phyloP scores from a whole-genome alignment of 2,329 filamentous ascomycete genomes.

The Hymenoscyphus repandus region DNA sequence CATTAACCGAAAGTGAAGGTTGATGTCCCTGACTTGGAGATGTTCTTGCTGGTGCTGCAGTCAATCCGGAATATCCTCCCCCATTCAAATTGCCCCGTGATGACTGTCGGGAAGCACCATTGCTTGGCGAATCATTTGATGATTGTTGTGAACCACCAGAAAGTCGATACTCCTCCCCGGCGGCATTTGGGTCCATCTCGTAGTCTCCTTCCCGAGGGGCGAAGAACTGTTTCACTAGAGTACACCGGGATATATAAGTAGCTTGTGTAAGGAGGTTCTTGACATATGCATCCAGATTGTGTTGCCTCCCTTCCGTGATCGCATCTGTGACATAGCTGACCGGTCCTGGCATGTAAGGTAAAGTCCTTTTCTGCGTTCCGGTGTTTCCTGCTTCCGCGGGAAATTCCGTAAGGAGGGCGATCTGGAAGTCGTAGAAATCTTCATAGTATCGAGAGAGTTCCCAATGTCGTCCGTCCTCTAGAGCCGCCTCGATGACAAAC shows the following conservation, averaged over 20 bases:
- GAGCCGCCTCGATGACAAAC: constrained; percentile 89
- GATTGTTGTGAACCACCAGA: constrained; percentile 67
- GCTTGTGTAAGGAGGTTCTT: constrained; percentile 84
- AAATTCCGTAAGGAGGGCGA: constrained; percentile 86
- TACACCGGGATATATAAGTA: constrained; percentile 75
- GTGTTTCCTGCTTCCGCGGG: constrained; percentile 89
- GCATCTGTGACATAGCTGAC: constrained; percentile 98
- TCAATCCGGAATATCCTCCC: constrained; percentile 47
- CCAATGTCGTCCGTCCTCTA: constrained; percentile 90
- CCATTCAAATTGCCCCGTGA: constrained; percentile 60
- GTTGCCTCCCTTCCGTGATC: constrained; percentile 86
- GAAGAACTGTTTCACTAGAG: constrained; percentile 85
- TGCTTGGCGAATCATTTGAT: constrained; percentile 55
- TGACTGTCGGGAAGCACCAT: constrained; percentile 58
- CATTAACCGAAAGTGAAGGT: constrained; percentile 30
- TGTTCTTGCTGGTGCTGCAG: constrained; percentile 41
- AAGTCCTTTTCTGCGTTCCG: constrained; percentile 68
- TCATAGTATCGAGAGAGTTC: constrained; percentile 93
- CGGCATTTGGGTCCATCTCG: constrained; percentile 71
- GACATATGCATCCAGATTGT: constrained; percentile 92
- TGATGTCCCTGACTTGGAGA: constrained; percentile 34
- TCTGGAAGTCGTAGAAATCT: constrained; percentile 98
- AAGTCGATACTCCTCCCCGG: constrained; percentile 66
- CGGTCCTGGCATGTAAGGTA: constrained; percentile 97
- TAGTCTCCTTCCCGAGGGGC: constrained; percentile 86